These are phyloP conservation scores for Rubia tinctorum DNA, from an alignment of 305 asterid genomes.

Conservation along the genomic window DNA sequence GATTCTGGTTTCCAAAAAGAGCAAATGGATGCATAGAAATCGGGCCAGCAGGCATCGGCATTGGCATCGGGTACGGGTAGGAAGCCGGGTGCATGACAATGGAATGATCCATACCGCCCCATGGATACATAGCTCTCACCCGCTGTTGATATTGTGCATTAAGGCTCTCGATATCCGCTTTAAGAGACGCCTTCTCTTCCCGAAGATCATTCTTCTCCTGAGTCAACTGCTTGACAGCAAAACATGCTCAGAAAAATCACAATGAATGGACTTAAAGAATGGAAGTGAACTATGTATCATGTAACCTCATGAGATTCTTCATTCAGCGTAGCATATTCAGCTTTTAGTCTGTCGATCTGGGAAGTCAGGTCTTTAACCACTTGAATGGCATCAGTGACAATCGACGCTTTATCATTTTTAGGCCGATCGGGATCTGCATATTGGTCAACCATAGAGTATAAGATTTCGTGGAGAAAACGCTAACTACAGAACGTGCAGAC, in stretches of 20 bases:
- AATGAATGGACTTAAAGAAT: conserved; percentile 11
- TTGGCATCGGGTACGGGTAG: conserved; percentile 55
- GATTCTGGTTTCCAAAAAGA: conserved; percentile 68
- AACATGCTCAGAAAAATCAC: conserved; percentile 19
- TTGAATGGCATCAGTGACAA: conserved; percentile 83
- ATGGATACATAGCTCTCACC: conserved; percentile 81
- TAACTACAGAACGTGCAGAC: conserved; percentile 10
- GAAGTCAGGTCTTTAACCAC: conserved; percentile 81
- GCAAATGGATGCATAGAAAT: conserved; percentile 92
- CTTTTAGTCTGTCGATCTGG: conserved; percentile 74
- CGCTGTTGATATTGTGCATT: conserved; percentile 76
- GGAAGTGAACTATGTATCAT: conserved; percentile 19
- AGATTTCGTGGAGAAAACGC: not conserved
- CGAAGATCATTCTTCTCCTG: conserved; percentile 97
- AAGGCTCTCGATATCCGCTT: conserved; percentile 83
- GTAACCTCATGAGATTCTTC: conserved; percentile 90
- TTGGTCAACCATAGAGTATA: not conserved
- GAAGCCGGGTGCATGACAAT: conserved; percentile 89
- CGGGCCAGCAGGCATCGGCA: conserved; percentile 81
- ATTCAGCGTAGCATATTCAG: conserved; percentile 70
- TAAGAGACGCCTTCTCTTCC: conserved; percentile 92
- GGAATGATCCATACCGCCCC: conserved; percentile 79
- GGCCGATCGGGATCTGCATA: conserved; percentile 98
- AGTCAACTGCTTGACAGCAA: conserved; percentile 57
- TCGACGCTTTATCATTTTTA: conserved; percentile 95